Evolutionary conservation across 257 asterid species (phyloP).

Genomic region (Dorcoceras hygrometricum): DNA sequence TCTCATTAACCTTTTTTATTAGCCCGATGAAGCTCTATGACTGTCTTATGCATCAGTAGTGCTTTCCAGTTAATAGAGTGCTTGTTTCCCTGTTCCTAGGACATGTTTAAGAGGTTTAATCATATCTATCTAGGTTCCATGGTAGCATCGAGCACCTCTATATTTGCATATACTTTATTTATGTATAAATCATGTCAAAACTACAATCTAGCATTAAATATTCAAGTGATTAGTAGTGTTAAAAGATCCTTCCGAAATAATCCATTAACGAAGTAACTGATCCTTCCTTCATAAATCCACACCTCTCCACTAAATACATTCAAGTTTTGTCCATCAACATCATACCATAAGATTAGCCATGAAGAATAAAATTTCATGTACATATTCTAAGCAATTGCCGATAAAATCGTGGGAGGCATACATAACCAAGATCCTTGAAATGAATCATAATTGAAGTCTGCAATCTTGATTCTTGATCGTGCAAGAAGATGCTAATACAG

Average conservation of each 20-base stretch:
- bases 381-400: not conserved
- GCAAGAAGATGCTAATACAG: too few relatives aligned
- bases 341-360: too few relatives aligned
- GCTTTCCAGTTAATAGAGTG: not conserved
- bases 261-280: not conserved
- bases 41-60: not conserved
- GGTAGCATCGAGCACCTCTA: not conserved
- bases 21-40: too few relatives aligned
- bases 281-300: not conserved
- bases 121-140: not conserved
- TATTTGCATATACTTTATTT: not conserved
- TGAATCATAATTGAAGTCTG: not conserved
- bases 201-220: too few relatives aligned
- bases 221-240: not conserved
- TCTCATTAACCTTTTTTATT: too few relatives aligned
- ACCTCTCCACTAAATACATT: not conserved
- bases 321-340: too few relatives aligned
- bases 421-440: too few relatives aligned
- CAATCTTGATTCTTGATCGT: too few relatives aligned
- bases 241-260: too few relatives aligned
- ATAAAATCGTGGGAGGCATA: not conserved
- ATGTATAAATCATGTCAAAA: too few relatives aligned
- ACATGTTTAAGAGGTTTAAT: conserved; percentile 1
- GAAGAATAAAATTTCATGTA: too few relatives aligned
- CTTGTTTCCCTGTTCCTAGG: not conserved